These are phyloP conservation scores for Aspergillus campestris DNA, from an alignment of 495 filamentous ascomycete species.

Conservation along the genomic window DNA sequence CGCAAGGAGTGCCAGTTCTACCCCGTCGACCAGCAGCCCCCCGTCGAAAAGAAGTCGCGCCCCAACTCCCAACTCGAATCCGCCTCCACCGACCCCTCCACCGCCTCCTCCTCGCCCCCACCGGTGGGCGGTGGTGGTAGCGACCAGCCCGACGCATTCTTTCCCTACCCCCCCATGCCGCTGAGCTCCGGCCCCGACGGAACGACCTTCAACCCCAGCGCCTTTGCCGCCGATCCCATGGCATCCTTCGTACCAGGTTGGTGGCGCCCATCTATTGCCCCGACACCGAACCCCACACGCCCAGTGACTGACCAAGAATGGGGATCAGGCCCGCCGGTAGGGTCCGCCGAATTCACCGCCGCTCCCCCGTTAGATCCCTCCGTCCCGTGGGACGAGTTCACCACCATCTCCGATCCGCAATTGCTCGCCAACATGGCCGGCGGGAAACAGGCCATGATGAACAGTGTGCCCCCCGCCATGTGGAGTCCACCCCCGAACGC, in stretches of 20 bases:
- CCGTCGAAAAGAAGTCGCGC: slow-evolving; percentile 43
- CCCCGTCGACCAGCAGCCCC: slow-evolving; percentile 80
- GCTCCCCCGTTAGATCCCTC: slow-evolving; percentile 27
- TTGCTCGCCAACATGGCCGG: slow-evolving; percentile 28
- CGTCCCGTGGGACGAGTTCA: slow-evolving; percentile 35
- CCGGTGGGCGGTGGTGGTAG: slow-evolving; percentile 12
- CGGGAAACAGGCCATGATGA: slow-evolving; percentile 31
- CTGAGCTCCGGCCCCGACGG: slow-evolving; percentile 33
- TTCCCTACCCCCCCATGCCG: slow-evolving; percentile 33
- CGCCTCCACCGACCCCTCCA: slow-evolving; percentile 32
- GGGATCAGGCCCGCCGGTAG: slow-evolving; percentile 17
- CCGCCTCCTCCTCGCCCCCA: slow-evolving; percentile 39
- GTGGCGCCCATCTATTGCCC: slow-evolving; percentile 4
- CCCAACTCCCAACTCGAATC: slow-evolving; percentile 36
- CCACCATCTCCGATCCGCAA: slow-evolving; percentile 34
- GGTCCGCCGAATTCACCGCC: slow-evolving; percentile 21
- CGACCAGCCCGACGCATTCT: slow-evolving; percentile 34
- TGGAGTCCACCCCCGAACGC: slow-evolving; percentile 22
- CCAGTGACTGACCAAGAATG: no score
- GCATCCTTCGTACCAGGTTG: slow-evolving; percentile 29
- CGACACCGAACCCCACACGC: background rate
- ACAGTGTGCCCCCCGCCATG: slow-evolving; percentile 19
- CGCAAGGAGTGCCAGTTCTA: slow-evolving; percentile 95
- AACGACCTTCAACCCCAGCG: slow-evolving; percentile 20
- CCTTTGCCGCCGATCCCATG: slow-evolving; percentile 27